Percentiles rank a stretch among this genome's conserved stretches.
Evolutionary conservation across 208 protist species (phyloP).

Genomic region (Porcisia hertigi): DNA sequence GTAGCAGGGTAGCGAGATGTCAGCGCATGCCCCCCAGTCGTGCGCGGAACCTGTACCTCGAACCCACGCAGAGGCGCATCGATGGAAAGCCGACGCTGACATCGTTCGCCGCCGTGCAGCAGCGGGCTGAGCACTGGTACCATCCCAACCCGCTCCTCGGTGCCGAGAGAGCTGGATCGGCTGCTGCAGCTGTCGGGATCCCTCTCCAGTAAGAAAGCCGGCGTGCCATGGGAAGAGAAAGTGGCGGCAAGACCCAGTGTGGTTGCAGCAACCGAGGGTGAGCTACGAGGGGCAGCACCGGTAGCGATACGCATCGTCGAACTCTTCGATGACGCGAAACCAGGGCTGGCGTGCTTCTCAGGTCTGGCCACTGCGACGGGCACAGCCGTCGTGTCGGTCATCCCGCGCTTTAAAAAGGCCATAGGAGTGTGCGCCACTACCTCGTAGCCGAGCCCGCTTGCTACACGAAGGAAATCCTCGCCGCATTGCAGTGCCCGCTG

Average conservation of each 20-base stretch:
- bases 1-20: conserved; percentile 6
- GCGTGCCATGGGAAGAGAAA: neutral
- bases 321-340: conserved; percentile 1
- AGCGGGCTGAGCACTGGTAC: conserved; percentile 31
- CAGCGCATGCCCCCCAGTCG: neutral
- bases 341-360: neutral
- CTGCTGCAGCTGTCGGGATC: conserved; percentile 22
- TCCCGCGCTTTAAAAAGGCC: conserved; percentile 14
- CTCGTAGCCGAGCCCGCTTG: conserved; percentile 50
- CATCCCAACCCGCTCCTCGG: conserved; percentile 29
- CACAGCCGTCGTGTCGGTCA: neutral
- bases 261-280: neutral
- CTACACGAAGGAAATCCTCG: conserved; percentile 39
- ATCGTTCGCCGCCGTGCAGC: conserved; percentile 4
- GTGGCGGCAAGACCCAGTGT: neutral
- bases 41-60: conserved; percentile 9
- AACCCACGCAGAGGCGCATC: neutral
- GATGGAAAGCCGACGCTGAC: neutral
- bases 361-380: conserved; percentile 6
- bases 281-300: conserved; percentile 1
- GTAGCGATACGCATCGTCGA: neutral
- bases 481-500: conserved; percentile 40
- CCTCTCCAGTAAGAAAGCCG: neutral
- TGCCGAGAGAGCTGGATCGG: conserved; percentile 25
- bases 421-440: conserved; percentile 38